A percentile compares a stretch with the other conserved stretches of the same genome.
phyloP scores from a whole-genome alignment of 2,329 filamentous ascomycete genomes.

The Catunica adiposa region DNA sequence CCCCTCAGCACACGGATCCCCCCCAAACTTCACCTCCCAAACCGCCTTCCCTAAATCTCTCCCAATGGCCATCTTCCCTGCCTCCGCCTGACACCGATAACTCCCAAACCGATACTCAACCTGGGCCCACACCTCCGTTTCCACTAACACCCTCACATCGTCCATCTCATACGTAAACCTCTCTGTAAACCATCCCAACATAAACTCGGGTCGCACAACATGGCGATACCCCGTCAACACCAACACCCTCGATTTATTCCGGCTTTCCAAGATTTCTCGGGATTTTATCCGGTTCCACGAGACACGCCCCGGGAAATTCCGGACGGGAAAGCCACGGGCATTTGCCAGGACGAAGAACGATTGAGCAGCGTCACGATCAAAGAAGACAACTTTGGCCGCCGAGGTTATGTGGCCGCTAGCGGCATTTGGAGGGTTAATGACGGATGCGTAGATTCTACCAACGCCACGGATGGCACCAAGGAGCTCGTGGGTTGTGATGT shows the following conservation, averaged over 20 bases:
- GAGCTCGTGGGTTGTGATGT: slow-evolving; percentile 27
- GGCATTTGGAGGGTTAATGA: slow-evolving; percentile 33
- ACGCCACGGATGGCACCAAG: slow-evolving; percentile 27
- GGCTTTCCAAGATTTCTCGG: slow-evolving; percentile 18
- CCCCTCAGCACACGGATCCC: slow-evolving; percentile 11
- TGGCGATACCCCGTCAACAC: slow-evolving; percentile 29
- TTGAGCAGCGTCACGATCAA: slow-evolving; percentile 25
- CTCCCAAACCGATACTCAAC: slow-evolving; percentile 39
- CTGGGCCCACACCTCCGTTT: slow-evolving; percentile 19
- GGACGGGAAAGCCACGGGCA: slow-evolving; percentile 22
- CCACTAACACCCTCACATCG: slow-evolving; percentile 22
- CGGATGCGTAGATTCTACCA: slow-evolving; percentile 35
- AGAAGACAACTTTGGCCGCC: slow-evolving; percentile 36
- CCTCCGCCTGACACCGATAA: slow-evolving; percentile 37
- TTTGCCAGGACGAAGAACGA: slow-evolving; percentile 18
- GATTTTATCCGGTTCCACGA: slow-evolving; percentile 34
- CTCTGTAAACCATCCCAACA: slow-evolving; percentile 26
- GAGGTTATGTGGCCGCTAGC: slow-evolving; percentile 21
- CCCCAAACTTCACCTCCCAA: slow-evolving; percentile 13
- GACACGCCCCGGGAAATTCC: slow-evolving; percentile 24
- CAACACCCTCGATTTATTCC: slow-evolving; percentile 30
- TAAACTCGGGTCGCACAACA: slow-evolving; percentile 27
- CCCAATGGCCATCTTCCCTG: slow-evolving; percentile 25
- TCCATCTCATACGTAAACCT: slow-evolving; percentile 34
- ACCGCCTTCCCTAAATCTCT: slow-evolving; percentile 8